These are phyloP conservation scores for Metroxylon sagu DNA, from an alignment of 176 grass and related monocot genomes.

Conservation along the genomic window DNA sequence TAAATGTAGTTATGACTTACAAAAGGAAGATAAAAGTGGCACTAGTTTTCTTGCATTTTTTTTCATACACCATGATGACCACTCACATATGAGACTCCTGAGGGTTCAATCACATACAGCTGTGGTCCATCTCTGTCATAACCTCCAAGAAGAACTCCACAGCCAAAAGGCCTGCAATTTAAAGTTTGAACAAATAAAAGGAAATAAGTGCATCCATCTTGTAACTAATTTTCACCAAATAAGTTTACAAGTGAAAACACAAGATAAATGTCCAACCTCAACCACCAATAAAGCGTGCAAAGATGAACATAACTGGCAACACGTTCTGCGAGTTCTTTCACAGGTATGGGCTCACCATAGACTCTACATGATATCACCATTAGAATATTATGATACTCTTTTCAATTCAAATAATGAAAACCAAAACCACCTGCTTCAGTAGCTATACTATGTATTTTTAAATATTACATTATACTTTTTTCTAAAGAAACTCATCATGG, in stretches of 20 bases:
- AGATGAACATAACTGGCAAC: slow-evolving; percentile 83
- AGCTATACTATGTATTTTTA: too few relatives aligned
- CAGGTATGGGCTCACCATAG: slow-evolving; percentile 70
- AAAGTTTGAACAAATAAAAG: neutral
- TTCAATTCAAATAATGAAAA: too few relatives aligned
- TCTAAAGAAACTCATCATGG: too few relatives aligned
- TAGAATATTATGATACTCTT: too few relatives aligned
- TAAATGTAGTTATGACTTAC: too few relatives aligned
- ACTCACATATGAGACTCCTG: slow-evolving; percentile 65
- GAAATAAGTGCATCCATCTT: neutral
- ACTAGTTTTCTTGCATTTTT: neutral
- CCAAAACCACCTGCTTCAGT: too few relatives aligned
- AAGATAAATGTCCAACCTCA: slow-evolving; percentile 30
- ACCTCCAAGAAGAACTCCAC: slow-evolving; percentile 81
- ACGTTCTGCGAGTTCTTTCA: slow-evolving; percentile 81
- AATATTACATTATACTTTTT: too few relatives aligned
- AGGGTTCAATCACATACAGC: slow-evolving; percentile 76
- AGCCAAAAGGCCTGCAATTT: slow-evolving; percentile 52
- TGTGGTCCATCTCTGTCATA: slow-evolving; percentile 93
- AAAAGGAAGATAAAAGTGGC: too few relatives aligned
- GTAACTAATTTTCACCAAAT: too few relatives aligned
- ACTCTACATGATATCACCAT: slow-evolving; percentile 22
- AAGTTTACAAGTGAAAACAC: slow-evolving; percentile 2
- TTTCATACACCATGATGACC: neutral
- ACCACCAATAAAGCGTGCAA: slow-evolving; percentile 92